Conservation (phyloP, 169 alveolate genomes). For the Plasmodium sp. region DNA sequence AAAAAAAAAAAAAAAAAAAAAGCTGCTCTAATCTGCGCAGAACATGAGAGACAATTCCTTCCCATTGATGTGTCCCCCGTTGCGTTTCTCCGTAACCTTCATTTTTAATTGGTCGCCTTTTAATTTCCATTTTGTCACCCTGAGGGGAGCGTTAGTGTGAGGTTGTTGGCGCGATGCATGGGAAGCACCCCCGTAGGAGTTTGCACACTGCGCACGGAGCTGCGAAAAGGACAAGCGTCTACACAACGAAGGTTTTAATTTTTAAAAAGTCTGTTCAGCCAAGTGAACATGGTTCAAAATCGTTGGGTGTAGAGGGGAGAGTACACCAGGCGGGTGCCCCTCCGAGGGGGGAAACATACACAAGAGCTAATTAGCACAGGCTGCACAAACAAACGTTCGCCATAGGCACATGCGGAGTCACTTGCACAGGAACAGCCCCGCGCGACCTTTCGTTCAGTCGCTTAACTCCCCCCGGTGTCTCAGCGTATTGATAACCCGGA, state of each 20-base stretch:
- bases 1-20: not conserved
- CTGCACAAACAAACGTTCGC: not conserved
- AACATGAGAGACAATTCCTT: not conserved
- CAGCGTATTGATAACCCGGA: slow-evolving; percentile 35
- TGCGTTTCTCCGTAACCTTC: not conserved
- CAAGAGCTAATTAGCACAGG: not conserved
- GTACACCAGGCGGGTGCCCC: not conserved
- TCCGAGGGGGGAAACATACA: not conserved
- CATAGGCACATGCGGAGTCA: not conserved
- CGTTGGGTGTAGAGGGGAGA: not conserved
- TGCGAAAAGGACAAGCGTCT: not conserved
- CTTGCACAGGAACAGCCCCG: not conserved
- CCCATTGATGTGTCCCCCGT: not conserved
- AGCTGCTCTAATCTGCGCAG: not conserved
- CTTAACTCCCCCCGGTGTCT: slow-evolving; percentile 16
- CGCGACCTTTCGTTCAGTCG: not conserved
- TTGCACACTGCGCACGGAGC: not conserved
- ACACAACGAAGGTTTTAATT: not conserved
- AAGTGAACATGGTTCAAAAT: not conserved
- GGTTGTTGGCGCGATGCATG: not conserved
- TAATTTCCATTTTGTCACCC: not conserved
- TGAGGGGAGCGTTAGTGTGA: not conserved
- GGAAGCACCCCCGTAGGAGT: not conserved
- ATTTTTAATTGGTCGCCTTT: not conserved
- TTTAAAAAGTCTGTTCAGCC: not conserved